Base-by-base conservation (phyloP, 768 basidiomycete species). In the Paxillus involutus region DNA sequence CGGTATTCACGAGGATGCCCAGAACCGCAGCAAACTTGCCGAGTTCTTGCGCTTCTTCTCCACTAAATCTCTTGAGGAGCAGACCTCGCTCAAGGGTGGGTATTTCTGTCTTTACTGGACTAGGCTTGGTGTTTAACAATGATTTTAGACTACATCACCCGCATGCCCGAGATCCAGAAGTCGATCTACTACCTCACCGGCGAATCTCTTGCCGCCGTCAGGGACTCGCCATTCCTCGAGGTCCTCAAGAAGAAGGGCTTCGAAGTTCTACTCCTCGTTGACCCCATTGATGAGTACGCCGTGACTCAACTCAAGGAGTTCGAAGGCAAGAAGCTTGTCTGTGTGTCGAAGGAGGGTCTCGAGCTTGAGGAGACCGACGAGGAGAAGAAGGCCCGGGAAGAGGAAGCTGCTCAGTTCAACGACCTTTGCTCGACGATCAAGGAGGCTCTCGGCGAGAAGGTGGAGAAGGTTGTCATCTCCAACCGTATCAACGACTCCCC, bases 171-270 rank as follows among this genome's bases (percentile, higher is more conserved):
- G 77, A 82, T 94, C 61, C 96, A 99, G 75, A 98, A 98, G 75
- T 91, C 93, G 62, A 93, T 99, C 75, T 99, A 98, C 84, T 98
- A 96, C 81, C 89, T 98, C 63, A 99, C 96, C 51, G 96, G 96
- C 73, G 96, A 99, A 80, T 96, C 94, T 6, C 88, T 99, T 49
- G 86, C 85, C 53, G 82, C 92, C 51, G 85, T 89, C 64, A 85
- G 82, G 68, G 94, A 98, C 73, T 98, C 96, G 44, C 96, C 96
- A 17, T 98, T 98, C 95, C 87, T 98, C 53, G 96, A 98, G 77
- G 91, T 96, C 47, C 87, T 98, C 72, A 98, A 95, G 87, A 95
- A 94, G 90, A 98, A 92, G 83, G 92, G 92, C 77, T 98, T 98
- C 73, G 96, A 98, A 74, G 94, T 97, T 59, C 83, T 99, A 47